Evolutionary conservation across 495 filamentous ascomycete genomes (phyloP), one percentile per base, ranked within the genome.

Genomic region (Astrocystis sublimbata): DNA sequence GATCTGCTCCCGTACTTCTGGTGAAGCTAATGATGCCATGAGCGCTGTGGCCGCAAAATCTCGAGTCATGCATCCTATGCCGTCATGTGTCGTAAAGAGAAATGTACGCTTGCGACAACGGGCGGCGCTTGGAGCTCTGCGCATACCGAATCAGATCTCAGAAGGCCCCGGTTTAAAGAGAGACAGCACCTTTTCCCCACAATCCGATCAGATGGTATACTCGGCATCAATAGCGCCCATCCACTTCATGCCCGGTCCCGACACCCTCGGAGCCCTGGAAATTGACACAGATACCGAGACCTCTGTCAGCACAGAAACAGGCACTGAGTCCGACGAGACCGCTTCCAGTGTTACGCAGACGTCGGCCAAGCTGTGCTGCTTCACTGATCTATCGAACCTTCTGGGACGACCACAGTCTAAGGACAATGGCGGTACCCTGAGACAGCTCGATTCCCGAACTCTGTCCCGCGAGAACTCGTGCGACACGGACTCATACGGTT

Each of bases 1-100:
- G 60, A 69, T 61, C 38, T 66, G 65, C 71, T 68, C 63, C 21
- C 2, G n/a, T 28, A 28, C 36, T 28, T 13, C 30, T 12, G 51
- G 21, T 19, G 60, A 10, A 30, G 51, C 41, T 75, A 71, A 70
- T 70, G 69, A 73, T 67, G 68, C 51, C 61, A 76, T 71, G 76
- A 69, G 69, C 70, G 78, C 74, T 77, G 76, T 82, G 81, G 77
- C 81, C 82, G 82, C 79, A 77, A 83, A 82, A 81, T 73, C 55
- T 62, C 55, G 73, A 68, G 35, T 57, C 66, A 55, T 58, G 40
- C 43, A 64, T 68, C 33, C 66, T 56, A 52, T 65, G 52, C 68
- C 49, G 30, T 38, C 68, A 33, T 62, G 36, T 36, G 40, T 43
- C 26, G 62, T 42, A 41, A 62, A 58, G 45, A 71, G 72, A 57